Evolutionary conservation across 352 stramenopile genomes (phyloP).

Genomic region (Aphanomyces euteiches): DNA sequence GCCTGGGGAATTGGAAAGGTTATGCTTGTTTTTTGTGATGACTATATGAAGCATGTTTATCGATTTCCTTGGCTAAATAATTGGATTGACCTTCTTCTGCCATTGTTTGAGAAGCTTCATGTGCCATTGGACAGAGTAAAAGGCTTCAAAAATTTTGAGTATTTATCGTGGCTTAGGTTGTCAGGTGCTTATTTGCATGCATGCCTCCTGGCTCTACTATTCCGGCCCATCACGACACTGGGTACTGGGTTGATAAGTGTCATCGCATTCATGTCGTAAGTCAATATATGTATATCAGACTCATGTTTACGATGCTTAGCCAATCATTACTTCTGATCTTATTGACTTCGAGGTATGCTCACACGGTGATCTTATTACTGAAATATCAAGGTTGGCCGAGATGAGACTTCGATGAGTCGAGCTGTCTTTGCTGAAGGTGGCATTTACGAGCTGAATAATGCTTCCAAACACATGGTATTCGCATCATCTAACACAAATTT

Average conservation of each 20-base stretch:
- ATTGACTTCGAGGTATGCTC: conserved; percentile 62
- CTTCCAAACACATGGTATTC: conserved; percentile 87
- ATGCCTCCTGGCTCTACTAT: conserved; percentile 95
- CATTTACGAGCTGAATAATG: conserved; percentile 99
- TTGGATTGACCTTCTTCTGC: conserved; percentile 67
- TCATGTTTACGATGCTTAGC: conserved; percentile 28
- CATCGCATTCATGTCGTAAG: conserved; percentile 93
- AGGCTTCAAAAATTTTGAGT: background rate
- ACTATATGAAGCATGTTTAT: conserved; percentile 95
- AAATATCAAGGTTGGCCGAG: conserved; percentile 67
- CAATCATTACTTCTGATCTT: conserved; percentile 85
- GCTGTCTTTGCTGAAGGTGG: conserved; percentile 90
- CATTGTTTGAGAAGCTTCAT: conserved; percentile 87
- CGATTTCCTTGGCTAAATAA: conserved; percentile 92
- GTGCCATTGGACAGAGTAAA: conserved; percentile 63
- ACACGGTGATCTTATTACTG: too few species aligned
- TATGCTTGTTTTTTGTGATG: conserved; percentile 97
- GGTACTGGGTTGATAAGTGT: conserved; percentile 93
- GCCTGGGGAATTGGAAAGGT: conserved; percentile 98
- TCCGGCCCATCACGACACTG: conserved; percentile 96
- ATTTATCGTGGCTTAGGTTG: conserved; percentile 44
- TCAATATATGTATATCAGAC: too few species aligned
- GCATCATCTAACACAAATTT: conserved; percentile 13
- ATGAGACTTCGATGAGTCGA: conserved; percentile 80
- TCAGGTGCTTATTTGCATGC: conserved; percentile 94